These are phyloP conservation scores for Lentinula lateritia DNA, from an alignment of 768 basidiomycete species.

Conservation along the genomic window DNA sequence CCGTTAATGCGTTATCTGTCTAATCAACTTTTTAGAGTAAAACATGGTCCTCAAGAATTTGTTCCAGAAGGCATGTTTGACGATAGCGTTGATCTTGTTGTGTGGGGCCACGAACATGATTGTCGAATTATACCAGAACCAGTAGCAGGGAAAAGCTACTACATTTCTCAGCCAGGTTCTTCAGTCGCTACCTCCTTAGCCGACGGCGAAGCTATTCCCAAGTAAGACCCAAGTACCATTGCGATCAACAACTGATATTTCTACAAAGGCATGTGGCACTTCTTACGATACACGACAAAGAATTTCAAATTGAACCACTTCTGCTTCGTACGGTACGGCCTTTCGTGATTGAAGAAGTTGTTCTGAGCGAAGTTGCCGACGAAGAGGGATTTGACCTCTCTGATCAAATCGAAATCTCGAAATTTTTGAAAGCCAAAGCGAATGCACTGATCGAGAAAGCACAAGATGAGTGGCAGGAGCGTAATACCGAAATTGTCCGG, in stretches of 20 bases:
- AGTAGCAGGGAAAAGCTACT: constrained; percentile 88
- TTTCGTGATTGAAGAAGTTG: constrained; percentile 83
- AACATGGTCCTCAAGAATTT: constrained; percentile 89
- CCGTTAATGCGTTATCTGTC: background rate
- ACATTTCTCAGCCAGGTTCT: constrained; percentile 91
- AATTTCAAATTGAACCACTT: constrained; percentile 81
- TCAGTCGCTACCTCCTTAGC: constrained; percentile 92
- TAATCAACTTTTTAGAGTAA: constrained; percentile 53
- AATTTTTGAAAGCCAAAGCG: constrained; percentile 74
- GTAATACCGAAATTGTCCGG: constrained; percentile 54
- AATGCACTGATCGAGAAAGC: constrained; percentile 76
- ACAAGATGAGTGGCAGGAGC: constrained; percentile 71
- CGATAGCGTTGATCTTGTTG: constrained; percentile 85
- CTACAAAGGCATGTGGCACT: constrained; percentile 80
- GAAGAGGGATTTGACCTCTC: constrained; percentile 70
- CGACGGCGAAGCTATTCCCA: constrained; percentile 88
- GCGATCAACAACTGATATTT: background rate
- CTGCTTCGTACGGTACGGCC: constrained; percentile 90
- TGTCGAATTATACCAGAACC: constrained; percentile 88
- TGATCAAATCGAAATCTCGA: constrained; percentile 79
- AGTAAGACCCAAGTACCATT: constrained; percentile 45
- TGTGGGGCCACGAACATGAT: constrained; percentile 99
- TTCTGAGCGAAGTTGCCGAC: constrained; percentile 72
- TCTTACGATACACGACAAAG: constrained; percentile 80
- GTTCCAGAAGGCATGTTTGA: constrained; percentile 98